Evolutionary conservation across 805 yeast genomes (phyloP).

Genomic region (Cyberlindnera amylophila): DNA sequence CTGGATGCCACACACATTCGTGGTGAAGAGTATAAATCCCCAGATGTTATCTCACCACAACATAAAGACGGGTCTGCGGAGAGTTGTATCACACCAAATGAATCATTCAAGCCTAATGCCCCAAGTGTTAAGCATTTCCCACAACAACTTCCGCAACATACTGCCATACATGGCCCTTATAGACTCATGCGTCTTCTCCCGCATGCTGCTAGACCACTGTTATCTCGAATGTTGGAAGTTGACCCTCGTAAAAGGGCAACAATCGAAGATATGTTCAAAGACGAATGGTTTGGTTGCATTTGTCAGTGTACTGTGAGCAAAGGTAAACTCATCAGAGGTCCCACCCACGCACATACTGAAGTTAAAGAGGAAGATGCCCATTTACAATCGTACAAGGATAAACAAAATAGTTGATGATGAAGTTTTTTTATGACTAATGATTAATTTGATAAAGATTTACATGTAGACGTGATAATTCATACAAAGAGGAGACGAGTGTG

Average conservation of each 20-base stretch:
- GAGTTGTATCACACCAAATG: conserved; percentile 1
- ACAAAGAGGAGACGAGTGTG: no score
- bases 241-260: conserved; percentile 64
- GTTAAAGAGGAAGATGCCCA: conserved; percentile 45
- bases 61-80: background rate
- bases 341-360: conserved; percentile 48
- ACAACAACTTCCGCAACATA: conserved; percentile 4
- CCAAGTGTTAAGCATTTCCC: background rate
- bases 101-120: background rate
- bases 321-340: conserved; percentile 38
- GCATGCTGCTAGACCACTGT: conserved; percentile 76
- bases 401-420: background rate
- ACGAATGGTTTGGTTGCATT: conserved; percentile 68
- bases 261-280: conserved; percentile 58
- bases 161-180: conserved; percentile 67
- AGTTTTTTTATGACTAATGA: background rate
- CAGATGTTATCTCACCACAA: background rate
- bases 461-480: no score
- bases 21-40: conserved; percentile 11
- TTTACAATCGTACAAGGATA: conserved; percentile 37
- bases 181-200: conserved; percentile 77
- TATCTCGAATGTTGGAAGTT: conserved; percentile 60
- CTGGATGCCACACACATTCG: conserved; percentile 16
- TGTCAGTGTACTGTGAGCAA: conserved; percentile 52
- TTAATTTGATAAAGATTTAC: background rate